Percentiles rank a stretch among this genome's conserved stretches.
Conservation (phyloP, 805 yeast species). For the Teunomyces kruisii region DNA sequence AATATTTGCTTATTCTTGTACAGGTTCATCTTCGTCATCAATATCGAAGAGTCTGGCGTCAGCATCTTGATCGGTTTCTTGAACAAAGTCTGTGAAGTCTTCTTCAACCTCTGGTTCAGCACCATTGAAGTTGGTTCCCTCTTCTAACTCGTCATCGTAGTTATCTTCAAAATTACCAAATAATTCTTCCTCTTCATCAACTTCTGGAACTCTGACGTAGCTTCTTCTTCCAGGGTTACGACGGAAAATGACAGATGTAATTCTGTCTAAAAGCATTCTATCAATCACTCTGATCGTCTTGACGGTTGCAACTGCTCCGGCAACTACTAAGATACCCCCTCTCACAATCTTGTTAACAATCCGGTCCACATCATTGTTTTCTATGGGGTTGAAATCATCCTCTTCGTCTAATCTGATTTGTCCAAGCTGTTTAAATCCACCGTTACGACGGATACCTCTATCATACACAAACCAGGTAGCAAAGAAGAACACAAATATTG, state of each 20-base stretch:
- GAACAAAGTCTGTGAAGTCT: not conserved
- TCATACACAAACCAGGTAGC: conserved; percentile 72
- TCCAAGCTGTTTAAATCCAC: conserved; percentile 76
- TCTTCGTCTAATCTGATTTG: conserved; percentile 83
- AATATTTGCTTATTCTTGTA: not conserved
- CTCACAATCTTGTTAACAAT: conserved; percentile 58
- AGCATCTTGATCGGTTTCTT: conserved; percentile 10
- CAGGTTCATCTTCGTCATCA: conserved; percentile 15
- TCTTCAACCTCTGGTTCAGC: conserved; percentile 19
- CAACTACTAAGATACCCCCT: conserved; percentile 52
- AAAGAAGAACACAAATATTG: conserved; percentile 53
- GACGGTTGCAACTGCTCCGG: conserved; percentile 37
- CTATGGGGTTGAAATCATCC: conserved; percentile 56
- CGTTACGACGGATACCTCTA: conserved; percentile 75
- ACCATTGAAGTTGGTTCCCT: conserved; percentile 22
- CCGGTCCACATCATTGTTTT: conserved; percentile 59
- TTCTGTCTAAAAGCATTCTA: conserved; percentile 29
- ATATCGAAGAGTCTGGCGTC: conserved; percentile 32
- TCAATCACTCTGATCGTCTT: conserved; percentile 37
- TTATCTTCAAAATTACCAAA: conserved; percentile 43
- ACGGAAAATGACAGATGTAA: conserved; percentile 30
- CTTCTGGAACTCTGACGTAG: conserved; percentile 42
- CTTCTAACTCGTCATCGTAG: conserved; percentile 37
- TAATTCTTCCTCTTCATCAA: conserved; percentile 39
- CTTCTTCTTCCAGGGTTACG: conserved; percentile 39